Evolutionary conservation across 257 asterid genomes (phyloP).

Genomic region (Nicotiana benthamiana): DNA sequence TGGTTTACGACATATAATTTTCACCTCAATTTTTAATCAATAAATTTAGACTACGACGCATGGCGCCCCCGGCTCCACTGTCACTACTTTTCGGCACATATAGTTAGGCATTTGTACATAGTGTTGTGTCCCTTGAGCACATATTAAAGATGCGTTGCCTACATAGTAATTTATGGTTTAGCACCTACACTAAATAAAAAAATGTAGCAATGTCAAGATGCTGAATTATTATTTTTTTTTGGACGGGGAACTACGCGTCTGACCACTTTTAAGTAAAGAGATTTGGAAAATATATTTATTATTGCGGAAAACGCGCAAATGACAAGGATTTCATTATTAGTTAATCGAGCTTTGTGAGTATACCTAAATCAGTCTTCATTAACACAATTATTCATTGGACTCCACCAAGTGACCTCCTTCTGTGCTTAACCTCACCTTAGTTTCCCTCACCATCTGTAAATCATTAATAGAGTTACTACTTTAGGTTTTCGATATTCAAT

Average conservation of each 20-base stretch:
- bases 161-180: neutral
- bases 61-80: too few species aligned
- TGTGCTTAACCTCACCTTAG: neutral
- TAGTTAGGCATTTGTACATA: too few species aligned
- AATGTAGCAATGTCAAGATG: neutral
- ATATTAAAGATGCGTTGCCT: neutral
- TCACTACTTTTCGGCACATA: too few species aligned
- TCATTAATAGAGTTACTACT: neutral
- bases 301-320: neutral
- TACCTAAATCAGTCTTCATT: neutral
- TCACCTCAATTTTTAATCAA: too few species aligned
- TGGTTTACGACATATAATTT: too few species aligned
- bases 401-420: neutral
- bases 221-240: neutral
- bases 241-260: neutral
- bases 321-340: neutral
- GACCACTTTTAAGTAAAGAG: neutral
- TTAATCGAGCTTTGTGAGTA: neutral
- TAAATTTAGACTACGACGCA: too few species aligned
- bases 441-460: neutral
- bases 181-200: neutral
- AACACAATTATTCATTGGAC: neutral
- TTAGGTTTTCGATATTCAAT: neutral
- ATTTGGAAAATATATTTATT: neutral
- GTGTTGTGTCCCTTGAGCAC: neutral